These are phyloP conservation scores for Tetrapisispora fleetii DNA, from an alignment of 805 yeast genomes.

Conservation along the genomic window DNA sequence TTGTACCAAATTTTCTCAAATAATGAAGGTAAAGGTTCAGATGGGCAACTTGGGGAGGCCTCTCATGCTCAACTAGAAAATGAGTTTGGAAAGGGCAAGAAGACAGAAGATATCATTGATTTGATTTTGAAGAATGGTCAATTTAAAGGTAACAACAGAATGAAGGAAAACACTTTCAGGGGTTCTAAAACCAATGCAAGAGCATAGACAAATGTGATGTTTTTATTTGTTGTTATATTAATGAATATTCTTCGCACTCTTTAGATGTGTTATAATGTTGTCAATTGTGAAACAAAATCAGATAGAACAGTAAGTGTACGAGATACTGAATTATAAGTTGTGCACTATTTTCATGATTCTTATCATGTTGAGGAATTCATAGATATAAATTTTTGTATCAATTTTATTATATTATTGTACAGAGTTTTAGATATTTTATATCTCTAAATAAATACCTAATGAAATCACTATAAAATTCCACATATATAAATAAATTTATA, in stretches of 20 bases:
- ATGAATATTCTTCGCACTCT: not conserved
- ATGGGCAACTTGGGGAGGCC: constrained; percentile 65
- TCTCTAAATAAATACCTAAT: not conserved
- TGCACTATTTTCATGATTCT: no score
- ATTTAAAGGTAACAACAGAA: constrained; percentile 29
- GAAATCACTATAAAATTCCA: not conserved
- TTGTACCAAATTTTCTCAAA: constrained; percentile 56
- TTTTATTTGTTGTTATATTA: not conserved
- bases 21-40: constrained; percentile 52
- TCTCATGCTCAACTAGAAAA: constrained; percentile 51
- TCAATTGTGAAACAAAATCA: no score
- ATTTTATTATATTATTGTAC: not conserved
- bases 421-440: not conserved
- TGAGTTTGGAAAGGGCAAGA: constrained; percentile 54
- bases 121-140: constrained; percentile 52
- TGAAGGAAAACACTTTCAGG: constrained; percentile 25
- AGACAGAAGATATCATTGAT: constrained; percentile 47
- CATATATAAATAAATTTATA: no score
- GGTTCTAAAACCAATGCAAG: constrained; percentile 31
- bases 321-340: no score
- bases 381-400: not conserved
- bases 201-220: not conserved
- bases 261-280: not conserved
- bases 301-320: no score
- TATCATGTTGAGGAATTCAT: no score